Percentiles rank a stretch among this genome's conserved stretches.
phyloP scores from a whole-genome alignment of 78 protist species.

The Mantamonas sphyraenae region DNA sequence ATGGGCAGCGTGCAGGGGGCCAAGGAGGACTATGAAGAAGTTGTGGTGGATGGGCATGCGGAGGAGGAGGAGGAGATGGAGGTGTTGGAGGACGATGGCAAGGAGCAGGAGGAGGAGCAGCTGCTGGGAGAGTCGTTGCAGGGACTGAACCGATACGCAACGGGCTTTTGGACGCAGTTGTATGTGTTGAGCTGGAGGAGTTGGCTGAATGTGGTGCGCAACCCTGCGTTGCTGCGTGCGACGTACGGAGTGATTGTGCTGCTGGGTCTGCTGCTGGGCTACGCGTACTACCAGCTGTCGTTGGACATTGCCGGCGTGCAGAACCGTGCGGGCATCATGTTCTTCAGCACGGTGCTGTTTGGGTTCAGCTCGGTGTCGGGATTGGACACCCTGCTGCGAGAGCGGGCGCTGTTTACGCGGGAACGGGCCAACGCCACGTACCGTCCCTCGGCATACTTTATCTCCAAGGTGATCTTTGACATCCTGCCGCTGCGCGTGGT shows the following conservation, averaged over 20 bases:
- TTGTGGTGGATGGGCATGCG: not conserved
- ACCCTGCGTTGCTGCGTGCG: slow-evolving; percentile 48
- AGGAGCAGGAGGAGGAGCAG: not conserved
- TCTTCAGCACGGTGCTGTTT: slow-evolving; percentile 24
- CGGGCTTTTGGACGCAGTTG: slow-evolving; percentile 21
- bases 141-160: not conserved
- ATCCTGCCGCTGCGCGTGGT: slow-evolving; percentile 64
- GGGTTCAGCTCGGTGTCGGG: slow-evolving; percentile 45
- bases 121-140: not conserved
- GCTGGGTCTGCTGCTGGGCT: slow-evolving; percentile 55
- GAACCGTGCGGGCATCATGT: slow-evolving; percentile 25
- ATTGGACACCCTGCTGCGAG: slow-evolving; percentile 1
- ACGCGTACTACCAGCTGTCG: slow-evolving; percentile 43
- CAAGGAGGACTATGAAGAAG: too few relatives aligned
- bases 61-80: not conserved
- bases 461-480: slow-evolving; percentile 57
- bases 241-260: slow-evolving; percentile 26
- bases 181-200: slow-evolving; percentile 43
- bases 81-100: not conserved
- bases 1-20: too few relatives aligned
- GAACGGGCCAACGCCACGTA: slow-evolving; percentile 66
- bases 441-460: slow-evolving; percentile 42
- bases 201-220: slow-evolving; percentile 42
- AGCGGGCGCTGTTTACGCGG: slow-evolving; percentile 30
- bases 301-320: slow-evolving; percentile 20